Percentiles rank a stretch among this genome's conserved stretches.
Conservation (phyloP, 345 rosid genomes). For the Lepidium aucheri region DNA sequence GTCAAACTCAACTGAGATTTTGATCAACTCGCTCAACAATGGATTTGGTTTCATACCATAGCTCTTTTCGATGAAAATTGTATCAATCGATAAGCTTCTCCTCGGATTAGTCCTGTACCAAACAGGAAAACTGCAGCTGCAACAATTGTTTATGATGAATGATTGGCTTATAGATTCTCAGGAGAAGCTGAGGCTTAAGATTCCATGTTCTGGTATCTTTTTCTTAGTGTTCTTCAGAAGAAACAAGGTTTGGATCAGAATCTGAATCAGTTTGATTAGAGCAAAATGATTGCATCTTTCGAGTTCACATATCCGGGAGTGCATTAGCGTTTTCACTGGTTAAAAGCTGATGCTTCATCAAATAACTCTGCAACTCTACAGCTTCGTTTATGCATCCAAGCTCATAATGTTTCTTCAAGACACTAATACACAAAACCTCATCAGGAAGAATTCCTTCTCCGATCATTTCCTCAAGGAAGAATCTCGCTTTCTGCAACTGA, state of each 20-base stretch:
- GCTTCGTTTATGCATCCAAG: slow-evolving; percentile 44
- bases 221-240: slow-evolving; percentile 8
- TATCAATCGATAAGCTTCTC: slow-evolving; percentile 5
- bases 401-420: slow-evolving; percentile 55
- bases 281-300: slow-evolving; percentile 11
- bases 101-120: neutral
- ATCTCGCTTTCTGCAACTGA: slow-evolving; percentile 44
- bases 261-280: neutral
- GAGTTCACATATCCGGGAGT: slow-evolving; percentile 25
- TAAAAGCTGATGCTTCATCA: slow-evolving; percentile 38
- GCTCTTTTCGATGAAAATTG: neutral
- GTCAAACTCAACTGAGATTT: neutral
- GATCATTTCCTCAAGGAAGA: slow-evolving; percentile 56
- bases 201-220: neutral
- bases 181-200: slow-evolving; percentile 7
- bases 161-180: neutral
- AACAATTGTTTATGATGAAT: neutral
- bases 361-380: slow-evolving; percentile 37
- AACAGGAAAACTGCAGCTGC: neutral
- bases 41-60: slow-evolving; percentile 10
- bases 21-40: neutral
- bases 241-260: slow-evolving; percentile 10
- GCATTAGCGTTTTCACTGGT: slow-evolving; percentile 13
- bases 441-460: slow-evolving; percentile 46
- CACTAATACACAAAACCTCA: slow-evolving; percentile 44